Conservation (phyloP, 2,329 filamentous ascomycete genomes). For the Capronia epimyces region DNA sequence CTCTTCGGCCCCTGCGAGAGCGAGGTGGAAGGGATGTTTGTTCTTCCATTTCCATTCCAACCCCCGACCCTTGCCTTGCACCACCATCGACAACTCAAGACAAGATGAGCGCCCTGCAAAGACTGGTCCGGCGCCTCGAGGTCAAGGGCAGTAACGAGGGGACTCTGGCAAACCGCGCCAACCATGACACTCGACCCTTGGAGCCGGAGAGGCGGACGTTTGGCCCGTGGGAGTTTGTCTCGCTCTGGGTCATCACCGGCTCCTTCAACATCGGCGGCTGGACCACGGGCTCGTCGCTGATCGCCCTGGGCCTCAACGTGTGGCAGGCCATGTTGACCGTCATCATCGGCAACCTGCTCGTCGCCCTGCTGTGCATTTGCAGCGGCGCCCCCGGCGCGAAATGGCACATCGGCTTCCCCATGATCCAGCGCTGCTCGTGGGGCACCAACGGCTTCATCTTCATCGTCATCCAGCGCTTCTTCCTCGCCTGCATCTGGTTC, state of each 20-base stretch:
- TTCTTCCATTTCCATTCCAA: no score
- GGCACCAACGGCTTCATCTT: conserved; percentile 27
- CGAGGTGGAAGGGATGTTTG: no score
- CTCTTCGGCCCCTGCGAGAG: no score
- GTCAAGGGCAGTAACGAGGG: no score
- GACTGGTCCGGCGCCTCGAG: no score
- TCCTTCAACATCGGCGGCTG: conserved; percentile 32
- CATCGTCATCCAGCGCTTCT: conserved; percentile 22
- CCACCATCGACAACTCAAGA: background rate
- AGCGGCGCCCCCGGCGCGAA: conserved; percentile 21
- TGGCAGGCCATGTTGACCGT: conserved; percentile 30
- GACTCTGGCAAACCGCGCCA: no score
- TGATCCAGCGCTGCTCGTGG: conserved; percentile 16
- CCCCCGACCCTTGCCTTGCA: no score
- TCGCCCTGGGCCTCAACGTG: conserved; percentile 30
- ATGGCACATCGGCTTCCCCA: conserved; percentile 31
- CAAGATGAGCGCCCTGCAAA: background rate
- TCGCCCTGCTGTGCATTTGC: conserved; percentile 25
- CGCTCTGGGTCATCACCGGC: conserved; percentile 20
- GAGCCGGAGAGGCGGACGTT: background rate
- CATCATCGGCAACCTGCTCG: conserved; percentile 26
- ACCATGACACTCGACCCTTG: no score
- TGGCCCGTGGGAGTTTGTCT: conserved; percentile 71
- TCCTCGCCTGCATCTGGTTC: conserved; percentile 27
- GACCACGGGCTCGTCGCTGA: conserved; percentile 31